Evolutionary conservation across 768 basidiomycete genomes (phyloP).

Genomic region (Suillus lakei): DNA sequence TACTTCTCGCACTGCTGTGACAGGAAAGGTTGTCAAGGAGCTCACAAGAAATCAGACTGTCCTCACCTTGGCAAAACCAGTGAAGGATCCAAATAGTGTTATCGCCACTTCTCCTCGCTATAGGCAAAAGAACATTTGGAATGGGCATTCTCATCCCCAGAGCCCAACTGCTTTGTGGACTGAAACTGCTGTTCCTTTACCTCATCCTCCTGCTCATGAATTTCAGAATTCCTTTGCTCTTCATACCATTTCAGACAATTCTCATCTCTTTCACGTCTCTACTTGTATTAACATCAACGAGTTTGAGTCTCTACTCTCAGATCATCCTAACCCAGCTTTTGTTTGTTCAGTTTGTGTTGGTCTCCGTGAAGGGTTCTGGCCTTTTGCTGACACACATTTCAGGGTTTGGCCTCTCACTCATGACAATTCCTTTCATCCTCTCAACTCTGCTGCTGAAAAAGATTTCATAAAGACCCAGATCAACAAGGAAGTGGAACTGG

Average conservation of each 20-base stretch:
- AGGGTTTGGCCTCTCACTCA: not conserved
- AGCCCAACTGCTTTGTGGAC: not conserved
- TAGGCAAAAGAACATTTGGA: conserved; percentile 9
- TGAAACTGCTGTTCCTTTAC: not conserved
- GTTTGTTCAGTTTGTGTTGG: conserved; percentile 29
- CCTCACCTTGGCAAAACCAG: too few relatives aligned
- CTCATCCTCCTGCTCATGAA: not conserved
- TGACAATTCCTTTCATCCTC: not conserved
- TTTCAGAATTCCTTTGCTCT: not conserved
- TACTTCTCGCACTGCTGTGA: too few relatives aligned
- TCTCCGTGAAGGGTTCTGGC: conserved; percentile 38
- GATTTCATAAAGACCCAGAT: conserved; percentile 31
- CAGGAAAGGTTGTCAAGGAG: too few relatives aligned
- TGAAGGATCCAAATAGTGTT: too few relatives aligned
- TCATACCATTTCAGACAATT: not conserved
- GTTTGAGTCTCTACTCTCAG: conserved; percentile 22
- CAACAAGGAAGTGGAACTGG: not conserved
- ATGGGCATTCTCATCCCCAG: not conserved
- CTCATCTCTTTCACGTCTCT: conserved; percentile 26
- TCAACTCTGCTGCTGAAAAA: conserved; percentile 10
- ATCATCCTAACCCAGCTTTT: conserved; percentile 36
- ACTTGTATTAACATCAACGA: conserved; percentile 30
- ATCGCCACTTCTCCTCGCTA: too few relatives aligned
- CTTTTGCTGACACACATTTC: conserved; percentile 24
- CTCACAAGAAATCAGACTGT: too few relatives aligned